Evolutionary conservation across 768 basidiomycete genomes (phyloP).

Genomic region (Lactarius psammicola): DNA sequence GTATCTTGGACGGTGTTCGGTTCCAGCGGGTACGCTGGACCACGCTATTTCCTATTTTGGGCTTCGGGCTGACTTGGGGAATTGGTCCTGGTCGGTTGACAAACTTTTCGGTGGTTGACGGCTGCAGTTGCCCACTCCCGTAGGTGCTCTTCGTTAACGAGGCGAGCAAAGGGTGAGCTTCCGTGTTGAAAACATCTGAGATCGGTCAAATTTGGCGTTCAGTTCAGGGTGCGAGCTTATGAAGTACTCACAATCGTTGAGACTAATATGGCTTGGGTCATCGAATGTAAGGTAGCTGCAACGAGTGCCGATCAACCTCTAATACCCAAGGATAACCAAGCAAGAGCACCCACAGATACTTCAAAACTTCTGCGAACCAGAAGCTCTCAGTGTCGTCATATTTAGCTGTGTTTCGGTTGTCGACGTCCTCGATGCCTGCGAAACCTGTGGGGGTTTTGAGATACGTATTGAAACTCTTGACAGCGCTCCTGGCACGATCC

Average conservation of each 20-base stretch:
- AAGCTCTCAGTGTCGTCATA: slow-evolving; percentile 70
- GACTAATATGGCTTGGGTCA: slow-evolving; percentile 60
- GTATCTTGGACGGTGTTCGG: background rate
- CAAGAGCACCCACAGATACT: slow-evolving; percentile 54
- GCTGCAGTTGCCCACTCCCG: slow-evolving; percentile 34
- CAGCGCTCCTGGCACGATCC: slow-evolving; percentile 58
- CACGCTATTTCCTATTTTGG: background rate
- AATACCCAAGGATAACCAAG: slow-evolving; percentile 15
- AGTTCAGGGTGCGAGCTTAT: too few relatives aligned
- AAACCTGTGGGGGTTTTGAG: slow-evolving; percentile 50
- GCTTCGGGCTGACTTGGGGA: slow-evolving; percentile 33
- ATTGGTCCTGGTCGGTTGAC: slow-evolving; percentile 27
- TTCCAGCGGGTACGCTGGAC: background rate
- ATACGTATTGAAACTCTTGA: slow-evolving; percentile 57
- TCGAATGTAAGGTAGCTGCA: slow-evolving; percentile 69
- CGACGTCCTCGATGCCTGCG: slow-evolving; percentile 57
- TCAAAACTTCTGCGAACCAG: slow-evolving; percentile 73
- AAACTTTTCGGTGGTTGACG: slow-evolving; percentile 29
- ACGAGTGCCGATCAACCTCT: background rate
- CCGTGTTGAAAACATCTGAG: slow-evolving; percentile 42
- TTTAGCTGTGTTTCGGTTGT: slow-evolving; percentile 39
- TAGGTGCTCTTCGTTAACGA: slow-evolving; percentile 33
- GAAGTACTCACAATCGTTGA: slow-evolving; percentile 57
- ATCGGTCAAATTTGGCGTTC: background rate
- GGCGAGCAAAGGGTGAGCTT: slow-evolving; percentile 20